phyloP scores from a whole-genome alignment of 192 early-diverging fungal species.

The Linnemannia elongata region DNA sequence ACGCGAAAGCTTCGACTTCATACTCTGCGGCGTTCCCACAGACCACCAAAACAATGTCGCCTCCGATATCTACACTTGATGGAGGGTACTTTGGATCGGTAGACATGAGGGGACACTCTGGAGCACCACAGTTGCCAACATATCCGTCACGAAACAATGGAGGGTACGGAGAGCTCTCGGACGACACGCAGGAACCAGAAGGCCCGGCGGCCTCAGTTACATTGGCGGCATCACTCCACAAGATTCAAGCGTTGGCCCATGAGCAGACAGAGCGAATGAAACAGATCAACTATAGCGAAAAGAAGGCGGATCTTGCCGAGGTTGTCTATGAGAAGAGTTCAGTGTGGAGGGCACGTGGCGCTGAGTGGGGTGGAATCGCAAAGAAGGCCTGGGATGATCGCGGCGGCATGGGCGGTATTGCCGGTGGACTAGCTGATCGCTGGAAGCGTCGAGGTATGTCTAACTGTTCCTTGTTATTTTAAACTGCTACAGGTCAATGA shows the following conservation, averaged over 20 bases:
- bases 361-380: constrained; percentile 52
- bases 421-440: constrained; percentile 46
- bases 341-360: constrained; percentile 43
- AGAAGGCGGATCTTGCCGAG: constrained; percentile 46
- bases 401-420: constrained; percentile 53
- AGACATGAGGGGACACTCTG: background rate
- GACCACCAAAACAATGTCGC: background rate
- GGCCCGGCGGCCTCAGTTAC: constrained; percentile 4
- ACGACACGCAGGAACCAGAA: constrained; percentile 3
- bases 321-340: constrained; percentile 50
- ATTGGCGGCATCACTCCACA: constrained; percentile 41
- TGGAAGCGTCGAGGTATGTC: constrained; percentile 44
- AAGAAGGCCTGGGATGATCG: constrained; percentile 56
- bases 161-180: background rate
- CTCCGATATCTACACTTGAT: background rate
- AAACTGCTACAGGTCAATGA: background rate
- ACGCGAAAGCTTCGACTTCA: constrained; percentile 39
- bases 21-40: constrained; percentile 26
- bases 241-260: constrained; percentile 48
- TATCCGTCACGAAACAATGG: constrained; percentile 15
- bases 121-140: constrained; percentile 21
- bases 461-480: background rate
- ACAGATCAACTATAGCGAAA: constrained; percentile 50
- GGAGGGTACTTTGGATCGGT: background rate
- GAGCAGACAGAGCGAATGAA: constrained; percentile 51